Conservation (phyloP, 2,329 filamentous ascomycete species). For the Acrocalymma vagum region DNA sequence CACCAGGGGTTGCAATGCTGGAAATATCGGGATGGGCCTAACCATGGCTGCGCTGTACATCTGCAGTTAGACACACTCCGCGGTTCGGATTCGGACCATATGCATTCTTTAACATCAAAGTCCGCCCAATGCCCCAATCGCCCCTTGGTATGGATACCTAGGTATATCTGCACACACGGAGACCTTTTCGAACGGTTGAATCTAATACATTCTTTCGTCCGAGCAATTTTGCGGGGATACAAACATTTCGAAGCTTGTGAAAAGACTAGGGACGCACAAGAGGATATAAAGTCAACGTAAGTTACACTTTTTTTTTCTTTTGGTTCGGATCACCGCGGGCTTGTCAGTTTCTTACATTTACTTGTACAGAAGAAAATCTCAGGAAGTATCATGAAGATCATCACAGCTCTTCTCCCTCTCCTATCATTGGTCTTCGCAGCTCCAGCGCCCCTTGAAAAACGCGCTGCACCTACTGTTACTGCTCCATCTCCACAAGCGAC, state of each 20-base stretch:
- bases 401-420: conserved; percentile 25
- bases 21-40: too few relatives aligned
- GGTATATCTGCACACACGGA: conserved; percentile 29
- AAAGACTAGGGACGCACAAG: conserved; percentile 13
- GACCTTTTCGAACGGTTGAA: conserved; percentile 7
- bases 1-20: too few relatives aligned
- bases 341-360: too few relatives aligned
- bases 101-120: too few relatives aligned
- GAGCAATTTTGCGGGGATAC: conserved; percentile 20
- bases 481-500: conserved; percentile 63
- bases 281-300: not conserved
- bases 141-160: too few relatives aligned
- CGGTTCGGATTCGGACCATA: too few relatives aligned
- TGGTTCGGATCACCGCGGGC: too few relatives aligned
- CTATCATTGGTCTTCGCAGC: conserved; percentile 40
- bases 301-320: conserved; percentile 4
- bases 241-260: conserved; percentile 26
- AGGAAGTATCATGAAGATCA: conserved; percentile 39
- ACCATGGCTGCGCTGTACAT: too few relatives aligned
- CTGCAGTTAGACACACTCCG: too few relatives aligned
- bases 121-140: too few relatives aligned
- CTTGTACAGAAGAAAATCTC: conserved; percentile 1
- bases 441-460: conserved; percentile 52
- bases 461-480: conserved; percentile 61
- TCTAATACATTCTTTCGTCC: conserved; percentile 21